Evolutionary conservation across 2,329 filamentous ascomycete genomes (phyloP).

Genomic region (Xylariaceae sp.): DNA sequence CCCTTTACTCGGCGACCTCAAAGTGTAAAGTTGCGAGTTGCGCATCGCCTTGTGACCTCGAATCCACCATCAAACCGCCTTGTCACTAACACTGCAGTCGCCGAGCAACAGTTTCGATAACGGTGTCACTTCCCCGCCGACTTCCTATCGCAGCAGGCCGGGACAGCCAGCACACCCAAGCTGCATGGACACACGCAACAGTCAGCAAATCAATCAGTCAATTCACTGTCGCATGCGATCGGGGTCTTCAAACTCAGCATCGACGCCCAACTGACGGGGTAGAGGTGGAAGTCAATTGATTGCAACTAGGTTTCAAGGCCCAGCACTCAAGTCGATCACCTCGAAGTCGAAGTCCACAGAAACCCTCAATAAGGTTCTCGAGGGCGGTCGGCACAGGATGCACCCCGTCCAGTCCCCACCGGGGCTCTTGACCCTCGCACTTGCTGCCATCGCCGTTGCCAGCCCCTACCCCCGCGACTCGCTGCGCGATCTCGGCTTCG

Average conservation of each 20-base stretch:
- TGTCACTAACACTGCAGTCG: neutral
- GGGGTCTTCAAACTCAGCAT: neutral
- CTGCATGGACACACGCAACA: no score
- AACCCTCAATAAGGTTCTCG: conserved; percentile 13
- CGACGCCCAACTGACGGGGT: neutral
- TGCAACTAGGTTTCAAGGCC: no score
- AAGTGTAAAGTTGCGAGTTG: neutral
- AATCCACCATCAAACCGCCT: neutral
- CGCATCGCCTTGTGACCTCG: neutral
- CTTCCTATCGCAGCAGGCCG: no score
- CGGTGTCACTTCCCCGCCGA: neutral
- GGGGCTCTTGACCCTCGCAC: conserved; percentile 36
- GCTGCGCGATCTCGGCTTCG: conserved; percentile 45
- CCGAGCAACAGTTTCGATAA: neutral
- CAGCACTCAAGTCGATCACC: conserved; percentile 13
- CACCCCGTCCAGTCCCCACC: conserved; percentile 27
- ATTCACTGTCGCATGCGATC: no score
- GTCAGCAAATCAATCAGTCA: no score
- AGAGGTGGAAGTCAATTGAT: neutral
- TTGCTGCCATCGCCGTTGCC: conserved; percentile 38
- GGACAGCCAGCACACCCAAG: no score
- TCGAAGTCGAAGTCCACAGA: conserved; percentile 9
- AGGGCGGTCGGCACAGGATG: conserved; percentile 29
- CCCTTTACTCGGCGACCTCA: neutral
- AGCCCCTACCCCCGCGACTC: conserved; percentile 49